Evolutionary conservation across 2,329 filamentous ascomycete species (phyloP), one percentile per base, ranked within the genome.

Genomic region (Colletotrichum filicis): DNA sequence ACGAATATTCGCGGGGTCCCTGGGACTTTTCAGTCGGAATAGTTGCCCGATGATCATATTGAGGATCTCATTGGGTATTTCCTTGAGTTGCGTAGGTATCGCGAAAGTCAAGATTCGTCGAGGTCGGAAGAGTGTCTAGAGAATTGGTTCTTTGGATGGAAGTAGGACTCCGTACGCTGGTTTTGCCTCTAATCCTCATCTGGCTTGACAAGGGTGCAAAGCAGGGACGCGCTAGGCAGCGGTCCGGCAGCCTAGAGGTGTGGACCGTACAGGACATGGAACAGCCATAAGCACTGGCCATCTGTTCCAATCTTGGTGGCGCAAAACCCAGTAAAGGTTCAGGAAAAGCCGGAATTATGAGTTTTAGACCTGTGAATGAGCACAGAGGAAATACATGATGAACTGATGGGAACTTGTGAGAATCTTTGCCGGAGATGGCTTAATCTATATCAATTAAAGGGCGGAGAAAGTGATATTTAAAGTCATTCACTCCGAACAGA

Each of bases 11-110:
- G 6, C 19, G 42, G 42, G 6, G 7, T 9, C 16, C 6, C 19
- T n/a, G 42, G 2, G 42, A 16, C 7, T 9, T 19, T 19, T 46
- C 42, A 46, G 42, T 46, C 19, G 3, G 3, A n/a, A 19, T 16
- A 46, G 16, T 19, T 46, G 42, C 16, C 42, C 42, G 16, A 46
- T 46, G 16, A 46, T 46, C 16, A 46, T 16, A 16, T 46, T n/a
- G 6, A 46, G 42, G 6, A 46, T n/a, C 42, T 46, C 42, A 16
- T 46, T n/a, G 16, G 42, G 7, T 19, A n/a, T n/a, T 6, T n/a
- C 0, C 16, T n/a, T 9, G 1, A 46, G 42, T 3, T n/a, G 1
- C 42, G 4, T n/a, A 16, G 42, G 5, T 8, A 3, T 19, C 6
- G 42, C 14, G 12, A 37, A 6, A 16, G 35, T 16, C 4, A 12